A percentile compares a stretch with the other conserved stretches of the same genome.
Evolutionary conservation across 2,329 filamentous ascomycete genomes (phyloP).

Genomic region (Ceratocystis colombiana): DNA sequence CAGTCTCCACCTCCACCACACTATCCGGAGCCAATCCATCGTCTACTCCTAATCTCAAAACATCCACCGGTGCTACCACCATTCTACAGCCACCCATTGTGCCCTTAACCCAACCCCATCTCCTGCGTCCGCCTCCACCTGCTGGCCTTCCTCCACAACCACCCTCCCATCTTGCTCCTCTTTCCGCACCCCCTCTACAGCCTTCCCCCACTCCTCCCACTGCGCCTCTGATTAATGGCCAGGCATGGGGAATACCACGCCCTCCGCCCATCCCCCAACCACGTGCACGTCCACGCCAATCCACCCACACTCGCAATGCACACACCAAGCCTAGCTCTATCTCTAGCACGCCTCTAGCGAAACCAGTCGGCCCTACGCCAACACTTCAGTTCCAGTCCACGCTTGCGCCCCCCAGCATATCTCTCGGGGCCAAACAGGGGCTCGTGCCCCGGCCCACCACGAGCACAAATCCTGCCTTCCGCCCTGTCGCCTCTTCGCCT

Average conservation of each 20-base stretch:
- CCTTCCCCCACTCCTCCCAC: background rate
- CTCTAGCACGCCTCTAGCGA: background rate
- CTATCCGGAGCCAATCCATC: background rate
- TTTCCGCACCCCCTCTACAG: background rate
- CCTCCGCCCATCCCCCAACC: conserved; percentile 8
- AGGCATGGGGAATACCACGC: conserved; percentile 22
- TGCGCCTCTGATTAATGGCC: conserved; percentile 17
- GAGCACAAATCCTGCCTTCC: background rate
- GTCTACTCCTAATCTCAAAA: background rate
- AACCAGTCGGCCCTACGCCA: background rate
- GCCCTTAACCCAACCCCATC: conserved; percentile 19
- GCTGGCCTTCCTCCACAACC: conserved; percentile 16
- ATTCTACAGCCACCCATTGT: conserved; percentile 20
- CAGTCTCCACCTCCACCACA: background rate
- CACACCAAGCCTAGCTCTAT: background rate
- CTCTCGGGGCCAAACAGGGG: background rate
- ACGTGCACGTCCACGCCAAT: conserved; percentile 11
- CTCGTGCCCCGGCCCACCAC: background rate
- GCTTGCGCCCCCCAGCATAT: background rate
- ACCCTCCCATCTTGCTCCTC: background rate
- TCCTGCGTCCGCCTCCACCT: conserved; percentile 21
- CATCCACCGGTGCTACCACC: conserved; percentile 1
- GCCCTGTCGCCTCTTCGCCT: background rate
- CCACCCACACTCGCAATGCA: background rate
- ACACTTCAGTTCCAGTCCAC: background rate